These are phyloP conservation scores for Pyrus pyrifolia DNA, from an alignment of 306 rosid species.

Conservation along the genomic window DNA sequence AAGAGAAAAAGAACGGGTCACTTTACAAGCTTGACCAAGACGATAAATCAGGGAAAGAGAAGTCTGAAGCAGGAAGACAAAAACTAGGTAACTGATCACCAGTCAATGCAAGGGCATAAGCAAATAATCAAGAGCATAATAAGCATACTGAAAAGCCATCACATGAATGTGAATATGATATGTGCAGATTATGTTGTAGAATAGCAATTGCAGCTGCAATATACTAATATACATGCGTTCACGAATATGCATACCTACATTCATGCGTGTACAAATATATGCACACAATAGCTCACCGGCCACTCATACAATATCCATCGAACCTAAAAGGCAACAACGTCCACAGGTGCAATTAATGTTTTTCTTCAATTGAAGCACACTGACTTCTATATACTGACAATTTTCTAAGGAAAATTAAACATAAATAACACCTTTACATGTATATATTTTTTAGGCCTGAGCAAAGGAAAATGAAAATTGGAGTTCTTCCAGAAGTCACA, in stretches of 20 bases:
- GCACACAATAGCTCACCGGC: background rate
- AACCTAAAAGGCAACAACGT: background rate
- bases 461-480: background rate
- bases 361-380: background rate
- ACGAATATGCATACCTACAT: background rate
- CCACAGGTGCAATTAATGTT: background rate
- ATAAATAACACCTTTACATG: background rate
- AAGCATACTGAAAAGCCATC: background rate
- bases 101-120: background rate
- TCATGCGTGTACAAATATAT: background rate
- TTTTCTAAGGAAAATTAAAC: background rate
- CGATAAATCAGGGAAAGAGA: background rate
- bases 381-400: background rate
- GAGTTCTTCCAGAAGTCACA: background rate
- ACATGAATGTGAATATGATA: background rate
- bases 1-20: constrained; percentile 16
- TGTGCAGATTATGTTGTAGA: background rate
- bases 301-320: background rate
- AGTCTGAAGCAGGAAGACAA: background rate
- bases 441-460: background rate
- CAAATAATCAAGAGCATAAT: background rate
- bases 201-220: background rate
- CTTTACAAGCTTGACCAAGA: background rate
- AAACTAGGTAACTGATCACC: background rate
- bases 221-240: background rate